Evolutionary conservation across 208 protist genomes (phyloP), one percentile per base, ranked within the genome.

Genomic region (Angomonas ambiguus): DNA sequence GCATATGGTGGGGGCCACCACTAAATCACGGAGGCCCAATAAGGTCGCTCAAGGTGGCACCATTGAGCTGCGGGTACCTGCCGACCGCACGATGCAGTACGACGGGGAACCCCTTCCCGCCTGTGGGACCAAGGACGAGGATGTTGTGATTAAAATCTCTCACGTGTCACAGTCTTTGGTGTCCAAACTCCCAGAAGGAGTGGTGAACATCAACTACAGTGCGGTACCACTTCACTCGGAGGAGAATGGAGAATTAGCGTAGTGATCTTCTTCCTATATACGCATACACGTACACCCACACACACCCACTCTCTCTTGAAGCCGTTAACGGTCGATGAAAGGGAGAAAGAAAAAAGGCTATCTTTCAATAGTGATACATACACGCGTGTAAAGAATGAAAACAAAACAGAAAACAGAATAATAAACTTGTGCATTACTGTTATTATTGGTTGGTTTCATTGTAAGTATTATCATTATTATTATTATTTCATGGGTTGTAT

Each of bases 71-170:
- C 68, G 66, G 53, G 67, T 75, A 0, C 78, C 82, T 1, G 78
- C 73, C 16, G 5, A 79, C 68, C 77, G 76, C 55, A 72, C 76
- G 32, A 84, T 88, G 78, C 78, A 88, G 74, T 82, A 80, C 68
- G 82, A 88, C 35, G 82, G 82, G 6, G 82, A 88, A 65, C 78
- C 82, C 0, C 76, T 88, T 35, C 49, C 62, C 28, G 61, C 70
- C 2, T 62, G 70, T 27, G 78, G 78, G 11, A 63, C 48, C 25
- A 42, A 62, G 24, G 65, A 74, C 13, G 49, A 75, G 35, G 66
- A 73, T 27, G 57, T 71, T 16, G 65, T 69, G 22, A 55, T 80
- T 1, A 45, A 67, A 18, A 80, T 83, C 49, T 28, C 65, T 22
- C 69, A 77, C 71, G 57, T 74, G 4, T 25, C 53, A 6, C 72